Base-by-base conservation (phyloP, 805 yeast species). In the Yarrowia divulgata region DNA sequence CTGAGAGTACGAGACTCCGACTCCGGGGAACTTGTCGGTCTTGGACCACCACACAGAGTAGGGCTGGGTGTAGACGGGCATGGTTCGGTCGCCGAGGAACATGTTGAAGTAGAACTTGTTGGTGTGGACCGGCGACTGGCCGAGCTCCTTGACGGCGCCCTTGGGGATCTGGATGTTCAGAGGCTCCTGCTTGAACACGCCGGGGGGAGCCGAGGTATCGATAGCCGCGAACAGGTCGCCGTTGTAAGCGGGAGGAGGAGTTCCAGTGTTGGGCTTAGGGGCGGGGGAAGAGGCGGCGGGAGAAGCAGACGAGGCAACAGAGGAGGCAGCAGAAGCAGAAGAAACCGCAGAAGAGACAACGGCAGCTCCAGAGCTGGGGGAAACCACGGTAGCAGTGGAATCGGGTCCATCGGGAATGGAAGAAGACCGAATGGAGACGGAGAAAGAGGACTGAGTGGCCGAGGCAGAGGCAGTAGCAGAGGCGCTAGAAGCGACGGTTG, bases 1-100 rank as follows among this genome's bases (percentile, higher is more conserved):
- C 3, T 81, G 81, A 0, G 89, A 85, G 73, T 91, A 92, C 37
- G 90, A 84, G 60, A 89, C 80, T 0, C 91, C 93, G 67, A 90
- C 75, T 1, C 97, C 97, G 62, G 77, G 78, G 69, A 77, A 81
- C 8, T 73, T 75, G 40, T 78, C 79, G 68, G 83, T 86, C 68
- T 81, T 85, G 9, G 88, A 80, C 71, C 82, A 82, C 94, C 93
- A 90, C 7, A 90, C 79, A 39, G 91, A 85, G 74, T 90, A 90
- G 1, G 97, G 97, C 73, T 89, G 92, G 0, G 94, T 86, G 93
- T 93, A 91, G 0, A 87, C 84, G 0, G 94, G 91, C 69, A 85
- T 81, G 1, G 86, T 85, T 75, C 89, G 94, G 69, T 83, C 82
- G 0, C 84, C 92, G 43, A 91, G 81, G 12, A 90, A 77, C 77